A percentile compares a stretch with the other conserved stretches of the same genome.
Conservation (phyloP, 225 moss, liverwort and hornwort species). For the Physcomitrium patens region DNA sequence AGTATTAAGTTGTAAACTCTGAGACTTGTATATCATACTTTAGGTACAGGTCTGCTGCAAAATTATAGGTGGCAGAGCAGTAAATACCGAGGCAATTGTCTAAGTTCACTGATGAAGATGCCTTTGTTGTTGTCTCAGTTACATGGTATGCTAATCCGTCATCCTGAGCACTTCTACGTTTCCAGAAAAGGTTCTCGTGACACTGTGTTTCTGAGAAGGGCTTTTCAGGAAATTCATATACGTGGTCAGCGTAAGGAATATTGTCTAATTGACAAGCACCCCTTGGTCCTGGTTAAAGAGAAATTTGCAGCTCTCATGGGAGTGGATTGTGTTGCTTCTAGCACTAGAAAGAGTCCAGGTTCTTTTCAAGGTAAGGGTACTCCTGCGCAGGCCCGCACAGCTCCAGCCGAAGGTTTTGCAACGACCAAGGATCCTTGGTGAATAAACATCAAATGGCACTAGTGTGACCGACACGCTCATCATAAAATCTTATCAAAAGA, state of each 20-base stretch:
- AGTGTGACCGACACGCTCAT: slow-evolving; percentile 4
- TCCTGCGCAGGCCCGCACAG: slow-evolving; percentile 12
- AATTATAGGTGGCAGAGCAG: background rate
- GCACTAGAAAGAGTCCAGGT: background rate
- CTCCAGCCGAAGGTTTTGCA: background rate
- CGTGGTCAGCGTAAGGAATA: slow-evolving; percentile 37
- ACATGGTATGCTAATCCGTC: slow-evolving; percentile 77
- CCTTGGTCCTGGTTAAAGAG: slow-evolving; percentile 69
- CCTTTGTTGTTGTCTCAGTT: slow-evolving; percentile 44
- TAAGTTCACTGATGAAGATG: slow-evolving; percentile 4
- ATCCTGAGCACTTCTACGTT: slow-evolving; percentile 90
- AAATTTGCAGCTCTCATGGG: slow-evolving; percentile 61
- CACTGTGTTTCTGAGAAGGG: slow-evolving; percentile 80
- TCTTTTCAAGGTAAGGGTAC: slow-evolving; percentile 26
- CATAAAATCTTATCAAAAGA: background rate
- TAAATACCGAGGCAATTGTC: background rate
- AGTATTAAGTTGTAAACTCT: background rate
- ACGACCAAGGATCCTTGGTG: slow-evolving; percentile 41
- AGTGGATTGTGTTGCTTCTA: slow-evolving; percentile 20
- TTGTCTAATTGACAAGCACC: slow-evolving; percentile 69
- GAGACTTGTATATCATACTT: background rate
- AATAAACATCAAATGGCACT: background rate
- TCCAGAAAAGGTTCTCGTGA: slow-evolving; percentile 90
- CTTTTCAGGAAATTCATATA: slow-evolving; percentile 58
- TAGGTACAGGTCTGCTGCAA: too few species aligned